Conservation (phyloP, 495 filamentous ascomycete genomes). For the Amniculicola lignicola region DNA sequence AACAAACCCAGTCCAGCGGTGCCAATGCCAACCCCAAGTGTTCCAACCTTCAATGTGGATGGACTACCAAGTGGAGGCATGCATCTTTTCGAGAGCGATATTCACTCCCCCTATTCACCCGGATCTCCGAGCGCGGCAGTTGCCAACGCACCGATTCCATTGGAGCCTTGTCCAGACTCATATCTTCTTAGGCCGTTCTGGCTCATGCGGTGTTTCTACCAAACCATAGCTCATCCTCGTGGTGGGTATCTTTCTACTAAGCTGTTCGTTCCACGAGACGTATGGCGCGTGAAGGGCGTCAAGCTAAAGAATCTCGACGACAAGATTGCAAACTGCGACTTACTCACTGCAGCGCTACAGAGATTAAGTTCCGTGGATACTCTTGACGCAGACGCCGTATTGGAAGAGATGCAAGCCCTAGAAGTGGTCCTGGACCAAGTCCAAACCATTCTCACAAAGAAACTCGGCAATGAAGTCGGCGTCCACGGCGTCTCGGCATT, state of each 20-base stretch:
- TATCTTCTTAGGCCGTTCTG: conserved; percentile 87
- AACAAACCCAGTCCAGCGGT: conserved; percentile 44
- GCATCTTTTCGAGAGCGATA: conserved; percentile 80
- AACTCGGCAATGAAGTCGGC: conserved; percentile 87
- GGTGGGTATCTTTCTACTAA: conserved; percentile 89
- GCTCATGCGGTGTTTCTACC: conserved; percentile 90
- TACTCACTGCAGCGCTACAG: conserved; percentile 82
- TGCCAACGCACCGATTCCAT: conserved; percentile 61
- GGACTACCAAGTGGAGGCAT: conserved; percentile 63
- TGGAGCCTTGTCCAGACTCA: conserved; percentile 90
- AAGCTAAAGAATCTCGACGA: conserved; percentile 89
- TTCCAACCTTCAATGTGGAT: conserved; percentile 52
- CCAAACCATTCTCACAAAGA: conserved; percentile 71
- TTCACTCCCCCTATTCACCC: conserved; percentile 69
- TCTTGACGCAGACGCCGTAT: conserved; percentile 81
- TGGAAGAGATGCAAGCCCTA: conserved; percentile 94
- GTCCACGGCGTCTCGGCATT: conserved; percentile 63
- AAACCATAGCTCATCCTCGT: conserved; percentile 85
- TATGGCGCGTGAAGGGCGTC: conserved; percentile 90
- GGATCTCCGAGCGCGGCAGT: conserved; percentile 54
- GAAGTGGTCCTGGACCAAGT: conserved; percentile 84
- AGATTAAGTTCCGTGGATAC: conserved; percentile 81
- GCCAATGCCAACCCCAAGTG: conserved; percentile 67
- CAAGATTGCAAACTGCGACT: conserved; percentile 90
- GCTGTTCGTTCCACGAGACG: conserved; percentile 86